phyloP scores from a whole-genome alignment of 192 early-diverging fungal species.

The Obelidium mucronatum region DNA sequence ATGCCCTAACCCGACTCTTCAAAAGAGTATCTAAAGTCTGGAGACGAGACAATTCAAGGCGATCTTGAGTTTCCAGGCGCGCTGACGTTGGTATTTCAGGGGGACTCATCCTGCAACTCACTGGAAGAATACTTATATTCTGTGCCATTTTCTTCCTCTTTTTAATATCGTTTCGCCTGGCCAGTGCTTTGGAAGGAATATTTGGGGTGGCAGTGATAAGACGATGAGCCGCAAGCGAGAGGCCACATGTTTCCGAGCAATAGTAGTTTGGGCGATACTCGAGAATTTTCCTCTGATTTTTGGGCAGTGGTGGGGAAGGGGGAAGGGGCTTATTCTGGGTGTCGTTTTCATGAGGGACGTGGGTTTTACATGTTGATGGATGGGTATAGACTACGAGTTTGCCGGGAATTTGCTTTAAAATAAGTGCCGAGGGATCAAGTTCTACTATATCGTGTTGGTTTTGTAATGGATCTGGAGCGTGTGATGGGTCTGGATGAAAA shows the following conservation, averaged over 20 bases:
- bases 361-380: constrained; percentile 5
- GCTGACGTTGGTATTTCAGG: too few relatives aligned
- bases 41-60: not conserved
- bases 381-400: constrained; percentile 9
- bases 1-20: not conserved
- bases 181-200: not conserved
- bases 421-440: too few relatives aligned
- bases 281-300: not conserved
- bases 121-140: too few relatives aligned
- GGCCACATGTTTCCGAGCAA: constrained; percentile 16
- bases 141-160: not conserved
- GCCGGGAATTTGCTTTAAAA: not conserved
- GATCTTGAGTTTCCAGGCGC: not conserved
- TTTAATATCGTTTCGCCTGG: not conserved
- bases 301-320: not conserved
- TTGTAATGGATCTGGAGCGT: too few relatives aligned
- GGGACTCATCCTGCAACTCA: too few relatives aligned
- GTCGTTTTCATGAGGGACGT: constrained; percentile 28
- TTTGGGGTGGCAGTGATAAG: not conserved
- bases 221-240: constrained; percentile 6
- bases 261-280: not conserved
- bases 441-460: too few relatives aligned
- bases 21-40: not conserved
- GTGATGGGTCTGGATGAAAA: too few relatives aligned
- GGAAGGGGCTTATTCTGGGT: not conserved